A percentile compares a stretch with the other conserved stretches of the same genome.
Evolutionary conservation across 129 eudicot species (phyloP).

Genomic region (Artemisia annua): DNA sequence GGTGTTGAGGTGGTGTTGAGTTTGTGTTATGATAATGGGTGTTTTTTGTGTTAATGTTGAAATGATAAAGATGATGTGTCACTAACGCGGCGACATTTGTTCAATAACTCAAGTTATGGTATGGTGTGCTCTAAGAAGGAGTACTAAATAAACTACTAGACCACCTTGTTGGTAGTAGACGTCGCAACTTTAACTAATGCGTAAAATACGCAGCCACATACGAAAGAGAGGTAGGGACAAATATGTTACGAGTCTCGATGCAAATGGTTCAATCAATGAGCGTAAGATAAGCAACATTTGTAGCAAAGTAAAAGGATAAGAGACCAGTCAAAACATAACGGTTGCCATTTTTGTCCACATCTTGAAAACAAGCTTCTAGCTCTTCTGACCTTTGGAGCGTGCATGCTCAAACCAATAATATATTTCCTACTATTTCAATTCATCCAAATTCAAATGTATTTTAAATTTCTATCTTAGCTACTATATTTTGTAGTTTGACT

Average conservation of each 20-base stretch:
- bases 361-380: background rate
- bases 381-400: slow-evolving; percentile 8
- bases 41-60: too few relatives aligned
- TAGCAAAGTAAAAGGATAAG: slow-evolving; percentile 27
- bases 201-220: background rate
- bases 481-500: too few relatives aligned
- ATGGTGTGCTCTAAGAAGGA: too few relatives aligned
- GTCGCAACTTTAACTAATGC: background rate
- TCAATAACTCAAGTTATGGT: too few relatives aligned
- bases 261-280: background rate
- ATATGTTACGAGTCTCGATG: slow-evolving; percentile 19
- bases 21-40: too few relatives aligned
- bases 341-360: slow-evolving; percentile 8
- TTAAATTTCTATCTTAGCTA: background rate
- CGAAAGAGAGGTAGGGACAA: background rate
- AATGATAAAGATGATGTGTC: too few relatives aligned
- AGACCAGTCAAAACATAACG: slow-evolving; percentile 21
- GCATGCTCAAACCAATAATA: slow-evolving; percentile 13
- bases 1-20: too few relatives aligned
- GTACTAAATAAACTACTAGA: too few relatives aligned
- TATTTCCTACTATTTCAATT: background rate
- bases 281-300: background rate
- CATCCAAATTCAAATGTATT: background rate
- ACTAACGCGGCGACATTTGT: too few relatives aligned
- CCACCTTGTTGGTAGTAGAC: too few relatives aligned